phyloP scores from a whole-genome alignment of 495 filamentous ascomycete species.

The Hypoxylon subgilvum region DNA sequence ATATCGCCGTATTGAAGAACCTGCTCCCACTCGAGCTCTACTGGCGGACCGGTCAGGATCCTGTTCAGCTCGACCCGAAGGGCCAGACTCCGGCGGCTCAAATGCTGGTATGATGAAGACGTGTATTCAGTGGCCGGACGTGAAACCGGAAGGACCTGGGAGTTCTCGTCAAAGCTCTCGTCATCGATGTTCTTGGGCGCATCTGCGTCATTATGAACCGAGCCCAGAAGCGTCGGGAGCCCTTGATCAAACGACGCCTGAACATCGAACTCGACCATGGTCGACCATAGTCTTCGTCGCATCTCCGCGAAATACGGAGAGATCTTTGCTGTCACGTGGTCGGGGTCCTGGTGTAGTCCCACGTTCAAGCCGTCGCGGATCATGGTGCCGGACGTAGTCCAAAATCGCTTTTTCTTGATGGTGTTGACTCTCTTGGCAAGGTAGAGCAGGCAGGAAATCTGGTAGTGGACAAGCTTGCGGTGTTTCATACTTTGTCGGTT shows the following conservation, averaged over 20 bases:
- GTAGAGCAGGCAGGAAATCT: conserved; percentile 43
- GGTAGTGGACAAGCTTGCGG: conserved; percentile 45
- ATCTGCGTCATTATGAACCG: conserved; percentile 35
- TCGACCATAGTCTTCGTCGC: conserved; percentile 44
- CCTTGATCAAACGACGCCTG: conserved; percentile 46
- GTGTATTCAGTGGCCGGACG: conserved; percentile 40
- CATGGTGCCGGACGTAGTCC: conserved; percentile 41
- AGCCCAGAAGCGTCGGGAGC: conserved; percentile 43
- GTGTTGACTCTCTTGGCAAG: conserved; percentile 44
- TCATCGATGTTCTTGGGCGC: conserved; percentile 45
- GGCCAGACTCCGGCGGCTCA: conserved; percentile 40
- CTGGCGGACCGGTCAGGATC: conserved; percentile 35
- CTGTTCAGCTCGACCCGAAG: conserved; percentile 42
- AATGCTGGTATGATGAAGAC: conserved; percentile 40
- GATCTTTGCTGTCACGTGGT: conserved; percentile 31
- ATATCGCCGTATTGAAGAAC: conserved; percentile 45
- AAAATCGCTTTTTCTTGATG: conserved; percentile 46
- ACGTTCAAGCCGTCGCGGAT: conserved; percentile 41
- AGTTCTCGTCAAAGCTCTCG: conserved; percentile 40
- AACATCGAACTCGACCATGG: conserved; percentile 44
- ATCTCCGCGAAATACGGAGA: conserved; percentile 43
- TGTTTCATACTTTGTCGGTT: conserved; percentile 40
- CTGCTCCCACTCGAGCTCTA: conserved; percentile 40
- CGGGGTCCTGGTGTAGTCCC: conserved; percentile 42
- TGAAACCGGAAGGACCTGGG: conserved; percentile 35